Evolutionary conservation across 2,329 filamentous ascomycete genomes (phyloP).

Genomic region (Dissoconium aciculare): DNA sequence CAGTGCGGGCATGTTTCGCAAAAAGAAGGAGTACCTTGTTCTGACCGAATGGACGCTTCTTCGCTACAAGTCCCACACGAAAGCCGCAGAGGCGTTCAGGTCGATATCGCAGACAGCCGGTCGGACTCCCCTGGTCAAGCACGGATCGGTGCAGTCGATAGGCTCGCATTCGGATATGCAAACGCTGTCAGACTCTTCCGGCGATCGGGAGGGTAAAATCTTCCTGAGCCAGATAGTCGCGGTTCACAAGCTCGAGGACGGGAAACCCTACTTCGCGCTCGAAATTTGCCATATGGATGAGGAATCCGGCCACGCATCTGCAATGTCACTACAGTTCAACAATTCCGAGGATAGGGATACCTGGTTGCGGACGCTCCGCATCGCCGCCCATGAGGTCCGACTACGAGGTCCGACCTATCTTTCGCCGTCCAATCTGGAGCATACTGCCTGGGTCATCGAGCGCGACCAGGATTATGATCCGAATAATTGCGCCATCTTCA

Average conservation of each 20-base stretch:
- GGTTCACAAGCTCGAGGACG: conserved; percentile 52
- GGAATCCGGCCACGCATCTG: conserved; percentile 43
- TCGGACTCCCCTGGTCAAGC: conserved; percentile 35
- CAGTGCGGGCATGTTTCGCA: conserved; percentile 53
- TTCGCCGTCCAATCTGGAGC: conserved; percentile 45
- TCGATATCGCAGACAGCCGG: conserved; percentile 24
- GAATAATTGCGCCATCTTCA: conserved; percentile 51
- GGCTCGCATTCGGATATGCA: conserved; percentile 48
- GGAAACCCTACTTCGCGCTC: conserved; percentile 49
- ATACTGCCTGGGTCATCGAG: conserved; percentile 48
- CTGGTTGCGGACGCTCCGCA: conserved; percentile 49
- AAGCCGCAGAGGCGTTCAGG: conserved; percentile 49
- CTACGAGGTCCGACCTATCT: conserved; percentile 38
- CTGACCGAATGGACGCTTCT: conserved; percentile 54
- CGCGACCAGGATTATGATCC: conserved; percentile 55
- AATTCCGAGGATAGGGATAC: conserved; percentile 49
- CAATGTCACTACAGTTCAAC: conserved; percentile 48
- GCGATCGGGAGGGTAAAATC: conserved; percentile 43
- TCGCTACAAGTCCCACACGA: conserved; percentile 52
- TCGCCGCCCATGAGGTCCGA: conserved; percentile 42
- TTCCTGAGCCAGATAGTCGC: conserved; percentile 52
- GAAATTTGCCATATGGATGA: conserved; percentile 57
- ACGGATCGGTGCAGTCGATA: conserved; percentile 43
- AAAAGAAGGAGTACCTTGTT: conserved; percentile 58
- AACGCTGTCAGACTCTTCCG: conserved; percentile 35